Conservation (phyloP, 2,329 filamentous ascomycete species). For the Pyricularia sp. region DNA sequence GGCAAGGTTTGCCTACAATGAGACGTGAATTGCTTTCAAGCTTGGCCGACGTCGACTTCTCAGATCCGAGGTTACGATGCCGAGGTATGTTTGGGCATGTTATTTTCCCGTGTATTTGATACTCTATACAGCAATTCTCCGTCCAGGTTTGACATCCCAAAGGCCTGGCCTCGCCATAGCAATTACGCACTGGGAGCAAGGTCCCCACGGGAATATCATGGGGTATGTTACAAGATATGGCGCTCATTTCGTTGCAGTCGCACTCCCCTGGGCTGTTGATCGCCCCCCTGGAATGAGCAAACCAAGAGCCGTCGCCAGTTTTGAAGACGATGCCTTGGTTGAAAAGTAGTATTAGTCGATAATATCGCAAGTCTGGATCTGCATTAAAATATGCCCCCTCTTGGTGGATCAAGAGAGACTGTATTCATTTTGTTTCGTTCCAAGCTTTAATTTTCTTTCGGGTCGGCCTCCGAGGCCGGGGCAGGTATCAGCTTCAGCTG, state of each 20-base stretch:
- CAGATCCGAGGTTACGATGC: neutral
- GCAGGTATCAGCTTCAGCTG: neutral
- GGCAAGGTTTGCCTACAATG: neutral
- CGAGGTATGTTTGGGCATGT: neutral
- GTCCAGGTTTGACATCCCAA: too few relatives aligned
- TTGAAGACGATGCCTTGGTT: neutral
- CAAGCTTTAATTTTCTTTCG: neutral
- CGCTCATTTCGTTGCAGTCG: neutral
- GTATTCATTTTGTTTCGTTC: neutral
- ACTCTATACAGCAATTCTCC: neutral
- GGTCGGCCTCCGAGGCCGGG: too few relatives aligned
- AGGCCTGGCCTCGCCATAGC: neutral
- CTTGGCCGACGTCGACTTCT: neutral
- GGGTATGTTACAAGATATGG: neutral
- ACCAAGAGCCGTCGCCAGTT: neutral
- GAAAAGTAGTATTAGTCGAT: neutral
- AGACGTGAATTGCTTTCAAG: neutral
- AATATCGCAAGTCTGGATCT: neutral
- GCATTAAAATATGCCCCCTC: neutral
- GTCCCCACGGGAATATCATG: neutral
- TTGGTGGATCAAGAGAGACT: neutral
- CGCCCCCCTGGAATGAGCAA: neutral
- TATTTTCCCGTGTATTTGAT: neutral
- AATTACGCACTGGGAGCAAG: neutral
- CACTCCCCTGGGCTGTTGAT: neutral